A percentile compares a stretch with the other conserved stretches of the same genome.
phyloP scores from a whole-genome alignment of 108 stramenopile genomes.

The Nitzschia putrida region DNA sequence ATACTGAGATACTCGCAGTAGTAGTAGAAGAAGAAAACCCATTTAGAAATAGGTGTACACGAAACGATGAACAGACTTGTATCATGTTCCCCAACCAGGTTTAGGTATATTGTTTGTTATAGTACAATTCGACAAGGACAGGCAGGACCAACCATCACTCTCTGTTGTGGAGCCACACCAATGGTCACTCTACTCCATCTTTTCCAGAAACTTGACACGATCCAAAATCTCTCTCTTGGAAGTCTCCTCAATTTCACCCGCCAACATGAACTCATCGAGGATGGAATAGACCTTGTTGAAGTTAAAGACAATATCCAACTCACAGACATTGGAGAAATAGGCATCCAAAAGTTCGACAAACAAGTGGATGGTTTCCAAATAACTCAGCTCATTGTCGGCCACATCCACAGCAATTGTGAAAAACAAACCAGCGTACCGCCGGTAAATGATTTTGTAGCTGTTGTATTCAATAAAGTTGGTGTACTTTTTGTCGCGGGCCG shows the following conservation, averaged over 20 bases:
- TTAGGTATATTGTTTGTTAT: too few species aligned
- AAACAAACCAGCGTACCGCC: conserved; percentile 98
- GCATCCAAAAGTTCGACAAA: conserved; percentile 99
- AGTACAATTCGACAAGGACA: too few species aligned
- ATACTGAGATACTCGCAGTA: too few species aligned
- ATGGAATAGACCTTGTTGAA: conserved; percentile 98
- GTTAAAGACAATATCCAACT: conserved; percentile 99
- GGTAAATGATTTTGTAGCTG: conserved; percentile 98
- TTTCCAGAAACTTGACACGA: conserved; percentile 88
- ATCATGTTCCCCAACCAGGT: too few species aligned
- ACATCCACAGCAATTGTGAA: conserved; percentile 98
- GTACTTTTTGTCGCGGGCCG: conserved; percentile 95
- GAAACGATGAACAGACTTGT: too few species aligned
- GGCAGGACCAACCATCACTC: too few species aligned
- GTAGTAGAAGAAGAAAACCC: too few species aligned
- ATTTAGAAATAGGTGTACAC: too few species aligned
- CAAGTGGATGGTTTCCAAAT: conserved; percentile 97
- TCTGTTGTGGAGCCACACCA: too few species aligned
- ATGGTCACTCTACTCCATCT: conserved; percentile 84
- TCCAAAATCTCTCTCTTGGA: conserved; percentile 91
- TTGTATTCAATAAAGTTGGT: conserved; percentile 99
- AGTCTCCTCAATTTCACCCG: conserved; percentile 95
- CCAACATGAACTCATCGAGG: conserved; percentile 98
- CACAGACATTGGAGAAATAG: conserved; percentile 98
- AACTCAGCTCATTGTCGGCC: conserved; percentile 96